These are phyloP conservation scores for Ogataea hybrid DNA, from an alignment of 1,139 yeast genomes.

Conservation along the genomic window DNA sequence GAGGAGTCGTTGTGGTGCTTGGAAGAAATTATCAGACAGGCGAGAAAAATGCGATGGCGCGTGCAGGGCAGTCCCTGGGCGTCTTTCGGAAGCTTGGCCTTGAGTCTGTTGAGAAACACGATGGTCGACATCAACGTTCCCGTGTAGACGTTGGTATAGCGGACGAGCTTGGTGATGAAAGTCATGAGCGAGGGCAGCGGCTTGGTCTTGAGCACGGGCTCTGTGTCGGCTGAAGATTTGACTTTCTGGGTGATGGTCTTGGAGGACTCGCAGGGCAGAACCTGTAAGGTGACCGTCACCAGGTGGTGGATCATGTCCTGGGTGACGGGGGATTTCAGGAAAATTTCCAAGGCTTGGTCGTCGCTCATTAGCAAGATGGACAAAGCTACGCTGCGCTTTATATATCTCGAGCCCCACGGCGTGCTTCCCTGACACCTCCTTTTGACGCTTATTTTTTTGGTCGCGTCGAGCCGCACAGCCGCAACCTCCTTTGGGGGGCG, in stretches of 20 bases:
- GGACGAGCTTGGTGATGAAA: slow-evolving; percentile 65
- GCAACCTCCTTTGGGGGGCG: slow-evolving; percentile 3
- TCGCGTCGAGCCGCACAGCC: slow-evolving; percentile 7
- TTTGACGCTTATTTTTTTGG: neutral
- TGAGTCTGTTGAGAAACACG: slow-evolving; percentile 62
- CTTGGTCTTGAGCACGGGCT: slow-evolving; percentile 33
- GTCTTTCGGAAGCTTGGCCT: slow-evolving; percentile 59
- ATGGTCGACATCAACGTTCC: slow-evolving; percentile 74
- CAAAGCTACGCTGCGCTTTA: neutral
- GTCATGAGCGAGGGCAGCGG: slow-evolving; percentile 71
- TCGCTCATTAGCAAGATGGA: slow-evolving; percentile 37
- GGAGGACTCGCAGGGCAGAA: slow-evolving; percentile 52
- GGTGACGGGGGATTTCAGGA: slow-evolving; percentile 56
- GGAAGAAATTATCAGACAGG: slow-evolving; percentile 68
- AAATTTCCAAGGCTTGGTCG: slow-evolving; percentile 53
- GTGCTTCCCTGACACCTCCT: slow-evolving; percentile 9
- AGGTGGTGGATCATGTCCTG: slow-evolving; percentile 66
- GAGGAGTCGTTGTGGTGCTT: slow-evolving; percentile 76
- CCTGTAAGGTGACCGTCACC: slow-evolving; percentile 61
- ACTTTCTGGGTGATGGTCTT: slow-evolving; percentile 30
- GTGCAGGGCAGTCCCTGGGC: slow-evolving; percentile 79
- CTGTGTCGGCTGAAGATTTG: slow-evolving; percentile 38
- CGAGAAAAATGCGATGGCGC: slow-evolving; percentile 70
- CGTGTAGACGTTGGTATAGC: slow-evolving; percentile 72
- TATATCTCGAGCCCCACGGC: neutral